Conservation (phyloP, 805 yeast genomes). For the Kuraishia hungarica region DNA sequence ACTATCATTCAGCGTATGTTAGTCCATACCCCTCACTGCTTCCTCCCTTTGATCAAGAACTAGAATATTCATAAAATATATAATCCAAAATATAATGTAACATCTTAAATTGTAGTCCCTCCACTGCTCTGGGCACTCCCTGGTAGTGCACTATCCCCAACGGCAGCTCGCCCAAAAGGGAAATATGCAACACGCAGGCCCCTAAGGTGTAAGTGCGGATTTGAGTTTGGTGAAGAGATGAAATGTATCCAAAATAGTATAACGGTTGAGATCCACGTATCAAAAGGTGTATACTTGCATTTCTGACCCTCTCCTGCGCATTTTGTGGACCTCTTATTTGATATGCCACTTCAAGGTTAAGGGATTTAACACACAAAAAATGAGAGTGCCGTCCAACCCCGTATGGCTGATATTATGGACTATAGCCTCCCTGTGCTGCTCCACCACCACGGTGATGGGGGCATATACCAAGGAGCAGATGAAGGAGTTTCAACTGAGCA, state of each 20-base stretch:
- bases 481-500: slow-evolving; percentile 4
- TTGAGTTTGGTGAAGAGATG: neutral
- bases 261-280: neutral
- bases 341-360: too few relatives aligned
- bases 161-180: neutral
- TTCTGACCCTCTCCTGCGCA: neutral
- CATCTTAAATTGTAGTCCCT: too few relatives aligned
- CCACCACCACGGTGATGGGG: neutral
- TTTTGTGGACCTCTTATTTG: too few relatives aligned
- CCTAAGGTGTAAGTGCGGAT: neutral
- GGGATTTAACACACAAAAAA: neutral
- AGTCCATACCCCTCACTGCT: too few relatives aligned
- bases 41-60: too few relatives aligned
- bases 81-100: too few relatives aligned
- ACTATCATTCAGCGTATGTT: too few relatives aligned
- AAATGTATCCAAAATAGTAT: neutral
- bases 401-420: neutral
- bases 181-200: neutral
- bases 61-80: too few relatives aligned
- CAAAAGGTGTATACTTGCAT: neutral
- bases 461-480: slow-evolving; percentile 12
- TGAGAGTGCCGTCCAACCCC: neutral
- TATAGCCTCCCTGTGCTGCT: neutral
- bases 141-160: neutral
- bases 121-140: too few relatives aligned